These are phyloP conservation scores for Neurospora sp. DNA, from an alignment of 495 filamentous ascomycete species.

Conservation along the genomic window DNA sequence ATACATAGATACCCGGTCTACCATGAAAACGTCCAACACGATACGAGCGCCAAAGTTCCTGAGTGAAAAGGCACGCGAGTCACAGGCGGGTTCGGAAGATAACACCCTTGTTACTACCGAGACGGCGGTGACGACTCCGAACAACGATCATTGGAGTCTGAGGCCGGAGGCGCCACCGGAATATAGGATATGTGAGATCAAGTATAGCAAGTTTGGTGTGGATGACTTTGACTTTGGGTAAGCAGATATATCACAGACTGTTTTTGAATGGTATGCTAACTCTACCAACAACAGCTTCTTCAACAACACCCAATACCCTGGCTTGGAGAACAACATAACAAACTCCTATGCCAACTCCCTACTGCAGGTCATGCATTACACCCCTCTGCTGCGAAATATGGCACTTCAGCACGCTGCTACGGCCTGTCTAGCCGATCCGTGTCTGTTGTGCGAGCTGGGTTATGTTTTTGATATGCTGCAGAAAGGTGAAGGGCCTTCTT, in stretches of 20 bases:
- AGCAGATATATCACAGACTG: slow-evolving; percentile 9
- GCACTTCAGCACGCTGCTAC: slow-evolving; percentile 84
- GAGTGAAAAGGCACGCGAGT: slow-evolving; percentile 78
- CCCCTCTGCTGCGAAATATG: slow-evolving; percentile 76
- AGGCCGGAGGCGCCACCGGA: slow-evolving; percentile 69
- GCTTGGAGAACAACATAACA: slow-evolving; percentile 87
- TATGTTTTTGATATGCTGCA: slow-evolving; percentile 98
- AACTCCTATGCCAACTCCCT: slow-evolving; percentile 95
- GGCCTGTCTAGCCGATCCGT: slow-evolving; percentile 67
- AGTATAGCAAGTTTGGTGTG: slow-evolving; percentile 93
- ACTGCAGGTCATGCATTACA: slow-evolving; percentile 84
- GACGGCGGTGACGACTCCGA: slow-evolving; percentile 48
- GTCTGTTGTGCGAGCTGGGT: slow-evolving; percentile 87
- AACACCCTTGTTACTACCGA: slow-evolving; percentile 45
- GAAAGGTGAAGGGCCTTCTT: slow-evolving; percentile 84
- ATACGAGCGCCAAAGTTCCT: slow-evolving; percentile 72
- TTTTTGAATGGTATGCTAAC: slow-evolving; percentile 1
- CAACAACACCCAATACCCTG: slow-evolving; percentile 84
- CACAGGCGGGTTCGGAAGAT: slow-evolving; percentile 41
- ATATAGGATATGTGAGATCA: slow-evolving; percentile 89
- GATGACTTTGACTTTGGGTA: slow-evolving; percentile 97
- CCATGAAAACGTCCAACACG: slow-evolving; percentile 43
- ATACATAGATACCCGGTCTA: slow-evolving; percentile 61
- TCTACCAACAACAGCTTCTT: slow-evolving; percentile 51
- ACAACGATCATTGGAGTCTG: slow-evolving; percentile 48